Evolutionary conservation across 148 eudicot genomes (phyloP), one percentile per base, ranked within the genome.

Genomic region (Fallopia convolvulus): DNA sequence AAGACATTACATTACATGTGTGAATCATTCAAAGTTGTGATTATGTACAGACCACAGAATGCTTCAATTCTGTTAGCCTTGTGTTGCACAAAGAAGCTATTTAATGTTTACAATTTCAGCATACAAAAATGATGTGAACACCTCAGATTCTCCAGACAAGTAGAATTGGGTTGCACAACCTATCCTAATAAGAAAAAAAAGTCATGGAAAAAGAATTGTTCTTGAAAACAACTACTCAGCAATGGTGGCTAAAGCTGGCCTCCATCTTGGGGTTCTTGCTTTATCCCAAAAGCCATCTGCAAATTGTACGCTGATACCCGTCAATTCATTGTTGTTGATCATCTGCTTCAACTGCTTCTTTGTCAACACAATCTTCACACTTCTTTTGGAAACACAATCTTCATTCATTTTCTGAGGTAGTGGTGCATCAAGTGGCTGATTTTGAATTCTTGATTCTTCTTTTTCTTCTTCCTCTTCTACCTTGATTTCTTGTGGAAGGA

Each of bases 211-310:
- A 1, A 55, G 23, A 0, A 0, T 53, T 33, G 10, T 18, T 26
- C 3, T 30, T 66, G 14, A 72, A 21, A 47, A 76, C 63, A 56
- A 33, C 85, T 85, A 84, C 79, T 90, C 89, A 5, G 80, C 78
- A 75, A 89, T 84, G 75, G 86, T 83, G 80, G 82, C 84, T 75
- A 89, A 80, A 47, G 83, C 83, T 48, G 90, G 90, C 73, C 84
- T 70, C 81, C 77, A 77, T 61, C 75, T 80, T 26, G 77, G 65
- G 74, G 18, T 65, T 48, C 11, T 74, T 58, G 71, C 80, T 33
- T 79, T 80, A 26, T 80, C 70, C 80, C 79, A 79, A 61, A 79
- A 72, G 75, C 60, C 63, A 40, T 82, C 83, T 46, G 81, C 77
- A 76, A 80, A 78, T 33, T 77, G 82, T 48, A 78, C 78, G 9